Conservation (phyloP, 108 stramenopile species). For the Cylindrotheca fusiformis region DNA sequence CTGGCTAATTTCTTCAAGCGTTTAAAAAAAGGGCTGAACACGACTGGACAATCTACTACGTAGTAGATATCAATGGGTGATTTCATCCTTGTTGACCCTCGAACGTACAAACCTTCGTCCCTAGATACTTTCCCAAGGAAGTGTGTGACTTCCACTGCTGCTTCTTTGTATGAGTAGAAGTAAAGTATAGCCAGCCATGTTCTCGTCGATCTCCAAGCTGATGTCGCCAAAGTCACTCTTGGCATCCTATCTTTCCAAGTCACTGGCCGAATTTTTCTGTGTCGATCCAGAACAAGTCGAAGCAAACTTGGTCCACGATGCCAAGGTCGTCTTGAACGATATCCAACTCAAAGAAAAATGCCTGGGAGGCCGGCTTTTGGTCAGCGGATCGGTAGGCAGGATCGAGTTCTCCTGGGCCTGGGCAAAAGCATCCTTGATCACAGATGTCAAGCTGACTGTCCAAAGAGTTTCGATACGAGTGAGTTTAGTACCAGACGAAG, state of each 20-base stretch:
- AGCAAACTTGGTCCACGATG: conserved; percentile 20
- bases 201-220: neutral
- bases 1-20: too few relatives aligned
- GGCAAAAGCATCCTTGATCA: neutral
- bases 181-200: too few relatives aligned
- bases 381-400: conserved; percentile 3
- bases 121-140: too few relatives aligned
- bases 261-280: conserved; percentile 13
- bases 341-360: conserved; percentile 3
- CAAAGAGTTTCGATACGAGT: neutral
- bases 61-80: too few relatives aligned
- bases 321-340: conserved; percentile 2
- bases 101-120: too few relatives aligned
- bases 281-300: conserved; percentile 20
- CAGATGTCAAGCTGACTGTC: neutral
- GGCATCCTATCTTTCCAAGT: conserved; percentile 10
- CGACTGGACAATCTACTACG: too few relatives aligned
- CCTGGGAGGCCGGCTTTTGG: neutral
- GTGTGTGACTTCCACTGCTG: too few relatives aligned
- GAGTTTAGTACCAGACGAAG: neutral
- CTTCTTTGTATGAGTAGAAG: too few relatives aligned
- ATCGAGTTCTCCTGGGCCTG: conserved; percentile 25
- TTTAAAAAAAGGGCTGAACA: too few relatives aligned
- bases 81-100: too few relatives aligned
- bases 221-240: conserved; percentile 16